These are phyloP conservation scores for Fusarium nodosum DNA, from an alignment of 2,329 filamentous ascomycete genomes.

Conservation along the genomic window DNA sequence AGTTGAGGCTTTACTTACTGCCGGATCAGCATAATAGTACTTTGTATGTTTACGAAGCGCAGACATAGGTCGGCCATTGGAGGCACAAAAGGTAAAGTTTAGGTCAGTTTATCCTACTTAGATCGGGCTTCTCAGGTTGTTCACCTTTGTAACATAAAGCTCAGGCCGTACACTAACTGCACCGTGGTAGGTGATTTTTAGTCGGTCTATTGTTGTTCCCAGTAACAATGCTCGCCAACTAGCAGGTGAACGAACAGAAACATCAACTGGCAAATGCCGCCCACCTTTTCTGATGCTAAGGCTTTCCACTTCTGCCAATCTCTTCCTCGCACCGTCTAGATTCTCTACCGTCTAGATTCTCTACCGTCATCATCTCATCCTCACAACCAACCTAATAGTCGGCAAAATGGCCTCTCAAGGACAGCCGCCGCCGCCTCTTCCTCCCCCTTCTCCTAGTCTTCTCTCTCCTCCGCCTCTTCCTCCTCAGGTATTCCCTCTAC, in stretches of 20 bases:
- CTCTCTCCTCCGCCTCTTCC: not conserved
- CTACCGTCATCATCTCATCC: not conserved
- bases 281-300: too few species aligned
- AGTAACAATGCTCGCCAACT: too few species aligned
- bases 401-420: not conserved
- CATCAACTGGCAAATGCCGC: too few species aligned
- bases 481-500: not conserved
- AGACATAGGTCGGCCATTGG: conserved; percentile 19
- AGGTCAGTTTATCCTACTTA: too few species aligned
- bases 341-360: not conserved
- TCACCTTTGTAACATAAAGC: too few species aligned
- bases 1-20: conserved; percentile 61
- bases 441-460: not conserved
- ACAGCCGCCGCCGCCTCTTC: not conserved
- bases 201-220: too few species aligned
- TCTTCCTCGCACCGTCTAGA: not conserved
- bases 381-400: not conserved
- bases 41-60: conserved; percentile 62
- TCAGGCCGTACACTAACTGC: too few species aligned
- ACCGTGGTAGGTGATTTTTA: too few species aligned
- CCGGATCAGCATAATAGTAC: conserved; percentile 63
- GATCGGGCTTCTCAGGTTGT: too few species aligned
- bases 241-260: too few species aligned
- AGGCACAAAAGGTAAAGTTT: too few species aligned
- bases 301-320: not conserved